Base-by-base conservation (phyloP, 352 stramenopile genomes). In the Peronospora destructor region DNA sequence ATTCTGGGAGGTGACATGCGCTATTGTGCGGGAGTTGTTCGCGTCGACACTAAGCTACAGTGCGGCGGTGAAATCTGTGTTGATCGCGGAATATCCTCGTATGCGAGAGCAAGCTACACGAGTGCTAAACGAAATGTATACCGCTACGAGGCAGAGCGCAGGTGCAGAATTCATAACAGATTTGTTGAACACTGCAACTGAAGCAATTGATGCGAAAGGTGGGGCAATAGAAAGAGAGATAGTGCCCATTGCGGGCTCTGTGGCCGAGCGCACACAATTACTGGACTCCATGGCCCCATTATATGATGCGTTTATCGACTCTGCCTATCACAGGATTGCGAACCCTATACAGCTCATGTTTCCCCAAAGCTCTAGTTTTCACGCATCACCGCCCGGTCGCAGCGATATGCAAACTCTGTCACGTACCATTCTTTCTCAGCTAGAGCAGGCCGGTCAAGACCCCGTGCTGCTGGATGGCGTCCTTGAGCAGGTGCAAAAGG, bases 321-420 rank as follows among this genome's bases (percentile, higher is more conserved):
- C 71, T 1, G 65, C 68, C 3, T 84, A 80, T 33, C 64, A 73
- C 8, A 71, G 75, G 2, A 70, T 94, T 47, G 73, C 71, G 2
- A 84, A 80, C 23, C 83, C 81, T 34, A 87, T 94, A 33, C 66
- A 90, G 54, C 77, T 94, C 56, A 94, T 94, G 83, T 94, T 94
- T 46, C 83, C 83, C 7, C 75, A 91, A 29, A 90, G 76, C 57
- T 63, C 75, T 14, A 85, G 81, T 52, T 94, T 90, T 57, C 83
- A 94, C 56, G 68, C 79, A 37, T 90, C 81, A 19, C 78, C 81
- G 6, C 83, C 83, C 9, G 83, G 78, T 19, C 73, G 81, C 10
- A 90, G 73, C 33, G 83, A 94, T 23, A 91, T 92, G 73, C 76
- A 87, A 52, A 89, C 79, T 8, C 60, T 94, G 2, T 76, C 78